Percentiles rank a stretch among this genome's conserved stretches.
Evolutionary conservation across 352 stramenopile species (phyloP).

Genomic region (Phytophthora cryptogea): DNA sequence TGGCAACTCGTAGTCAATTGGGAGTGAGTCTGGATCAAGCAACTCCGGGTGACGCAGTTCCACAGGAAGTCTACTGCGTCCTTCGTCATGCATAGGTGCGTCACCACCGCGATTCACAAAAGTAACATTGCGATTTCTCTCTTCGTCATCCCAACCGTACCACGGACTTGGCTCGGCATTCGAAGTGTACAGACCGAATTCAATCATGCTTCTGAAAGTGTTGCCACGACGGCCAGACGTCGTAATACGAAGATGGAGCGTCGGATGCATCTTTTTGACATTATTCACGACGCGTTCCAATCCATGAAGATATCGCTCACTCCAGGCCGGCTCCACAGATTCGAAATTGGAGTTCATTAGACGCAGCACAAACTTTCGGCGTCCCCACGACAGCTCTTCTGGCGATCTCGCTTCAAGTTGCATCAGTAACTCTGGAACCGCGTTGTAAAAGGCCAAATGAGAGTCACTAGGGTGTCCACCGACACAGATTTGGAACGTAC

Average conservation of each 20-base stretch:
- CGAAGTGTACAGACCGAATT: conserved; percentile 46
- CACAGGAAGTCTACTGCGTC: conserved; percentile 15
- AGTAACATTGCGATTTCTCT: conserved; percentile 25
- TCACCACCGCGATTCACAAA: conserved; percentile 30
- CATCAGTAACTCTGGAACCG: conserved; percentile 30
- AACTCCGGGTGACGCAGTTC: conserved; percentile 30
- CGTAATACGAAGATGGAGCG: conserved; percentile 37
- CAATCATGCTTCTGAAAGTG: conserved; percentile 37
- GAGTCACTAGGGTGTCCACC: conserved; percentile 21
- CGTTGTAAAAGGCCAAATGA: conserved; percentile 44
- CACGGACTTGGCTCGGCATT: conserved; percentile 36
- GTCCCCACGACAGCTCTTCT: conserved; percentile 22
- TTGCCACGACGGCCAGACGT: conserved; percentile 25
- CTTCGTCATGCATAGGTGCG: conserved; percentile 5
- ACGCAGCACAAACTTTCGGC: conserved; percentile 38
- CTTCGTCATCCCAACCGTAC: conserved; percentile 47
- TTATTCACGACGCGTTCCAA: conserved; percentile 31
- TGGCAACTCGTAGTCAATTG: conserved; percentile 43
- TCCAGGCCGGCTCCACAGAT: conserved; percentile 40
- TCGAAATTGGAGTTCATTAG: conserved; percentile 36
- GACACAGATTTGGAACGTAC: conserved; percentile 36
- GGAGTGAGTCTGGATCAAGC: conserved; percentile 40
- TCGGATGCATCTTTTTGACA: conserved; percentile 38
- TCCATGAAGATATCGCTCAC: conserved; percentile 36
- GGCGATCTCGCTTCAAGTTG: conserved; percentile 17